A percentile compares a stretch with the other conserved stretches of the same genome.
Evolutionary conservation across 2,329 filamentous ascomycete genomes (phyloP).

Genomic region (Alternaria solani): DNA sequence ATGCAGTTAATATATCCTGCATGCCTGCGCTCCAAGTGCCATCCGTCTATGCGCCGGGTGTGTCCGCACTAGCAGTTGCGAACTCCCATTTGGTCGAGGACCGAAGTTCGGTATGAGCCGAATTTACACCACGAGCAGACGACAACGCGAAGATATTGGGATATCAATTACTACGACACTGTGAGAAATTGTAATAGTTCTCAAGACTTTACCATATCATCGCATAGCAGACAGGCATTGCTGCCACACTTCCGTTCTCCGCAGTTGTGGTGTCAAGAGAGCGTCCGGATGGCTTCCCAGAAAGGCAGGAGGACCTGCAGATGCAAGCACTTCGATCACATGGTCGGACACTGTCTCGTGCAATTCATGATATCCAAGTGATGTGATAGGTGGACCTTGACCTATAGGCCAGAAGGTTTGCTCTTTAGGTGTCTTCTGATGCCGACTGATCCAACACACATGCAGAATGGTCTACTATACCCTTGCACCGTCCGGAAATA

Average conservation of each 20-base stretch:
- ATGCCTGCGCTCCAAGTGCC: neutral
- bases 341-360: neutral
- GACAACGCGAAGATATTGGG: neutral
- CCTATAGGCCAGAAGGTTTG: neutral
- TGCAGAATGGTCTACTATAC: neutral
- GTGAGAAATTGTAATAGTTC: neutral
- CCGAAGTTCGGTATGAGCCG: neutral
- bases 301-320: slow-evolving; percentile 3
- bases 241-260: neutral
- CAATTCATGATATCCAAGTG: neutral
- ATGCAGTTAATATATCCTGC: slow-evolving; percentile 3
- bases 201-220: neutral
- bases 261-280: neutral
- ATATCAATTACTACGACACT: neutral
- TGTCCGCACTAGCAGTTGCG: neutral
- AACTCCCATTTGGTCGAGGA: neutral
- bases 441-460: neutral
- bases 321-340: neutral
- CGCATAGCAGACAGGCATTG: neutral
- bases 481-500: neutral
- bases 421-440: neutral
- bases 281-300: neutral
- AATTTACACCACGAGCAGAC: neutral
- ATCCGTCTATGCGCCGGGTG: neutral
- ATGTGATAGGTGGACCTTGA: neutral